Conservation (phyloP, 192 early-diverging fungal species). For the Anaeromyces robustus region DNA sequence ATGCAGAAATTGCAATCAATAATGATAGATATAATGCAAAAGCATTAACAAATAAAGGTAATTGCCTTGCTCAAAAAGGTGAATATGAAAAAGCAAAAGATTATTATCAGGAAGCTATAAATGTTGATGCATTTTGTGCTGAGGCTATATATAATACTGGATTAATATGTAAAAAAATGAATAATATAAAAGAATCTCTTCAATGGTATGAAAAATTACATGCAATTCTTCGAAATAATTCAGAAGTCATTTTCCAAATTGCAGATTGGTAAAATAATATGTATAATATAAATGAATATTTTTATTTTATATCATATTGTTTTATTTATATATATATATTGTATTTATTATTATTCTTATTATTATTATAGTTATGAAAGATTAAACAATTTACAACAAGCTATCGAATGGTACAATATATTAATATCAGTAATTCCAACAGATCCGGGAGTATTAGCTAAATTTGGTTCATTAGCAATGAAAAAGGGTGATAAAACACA, state of each 20-base stretch:
- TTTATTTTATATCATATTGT: not conserved
- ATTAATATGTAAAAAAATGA: constrained; percentile 22
- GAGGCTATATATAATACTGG: constrained; percentile 46
- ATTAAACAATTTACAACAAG: constrained; percentile 22
- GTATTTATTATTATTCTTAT: not conserved
- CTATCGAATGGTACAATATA: constrained; percentile 46
- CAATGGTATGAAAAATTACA: constrained; percentile 41
- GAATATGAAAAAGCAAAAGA: constrained; percentile 28
- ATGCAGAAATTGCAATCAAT: constrained; percentile 31
- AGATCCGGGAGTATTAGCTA: constrained; percentile 31
- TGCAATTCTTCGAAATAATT: constrained; percentile 28
- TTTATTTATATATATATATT: not conserved
- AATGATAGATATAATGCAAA: constrained; percentile 41
- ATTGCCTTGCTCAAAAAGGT: constrained; percentile 6
- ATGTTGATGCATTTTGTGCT: constrained; percentile 34
- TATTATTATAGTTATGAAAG: constrained; percentile 24
- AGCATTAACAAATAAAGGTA: constrained; percentile 35
- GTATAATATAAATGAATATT: not conserved
- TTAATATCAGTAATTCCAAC: constrained; percentile 42
- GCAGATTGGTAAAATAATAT: constrained; percentile 34
- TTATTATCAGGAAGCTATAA: constrained; percentile 30
- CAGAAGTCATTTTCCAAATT: constrained; percentile 41
- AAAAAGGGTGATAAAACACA: constrained; percentile 34
- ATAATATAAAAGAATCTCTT: constrained; percentile 20
- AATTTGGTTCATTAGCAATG: constrained; percentile 29